Base-by-base conservation (phyloP, 2,329 filamentous ascomycete genomes). In the Setomelanomma holmii region DNA sequence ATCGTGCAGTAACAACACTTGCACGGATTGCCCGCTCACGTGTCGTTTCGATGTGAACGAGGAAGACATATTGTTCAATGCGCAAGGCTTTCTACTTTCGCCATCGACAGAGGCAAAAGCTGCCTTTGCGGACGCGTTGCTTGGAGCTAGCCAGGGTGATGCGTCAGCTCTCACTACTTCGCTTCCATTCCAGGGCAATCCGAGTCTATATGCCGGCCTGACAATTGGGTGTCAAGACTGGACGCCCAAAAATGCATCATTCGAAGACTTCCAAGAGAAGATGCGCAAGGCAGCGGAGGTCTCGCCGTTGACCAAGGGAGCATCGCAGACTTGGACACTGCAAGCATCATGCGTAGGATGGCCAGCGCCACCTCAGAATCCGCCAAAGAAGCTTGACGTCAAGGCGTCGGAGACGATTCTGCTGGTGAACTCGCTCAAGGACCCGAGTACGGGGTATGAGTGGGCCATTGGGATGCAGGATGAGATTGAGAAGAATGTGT, bases 321-420 rank as follows among this genome's bases (percentile, higher is more conserved):
- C 66, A 21, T 64, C 58, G 43, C 73, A 77, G 45, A 69, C 60
- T 34, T 79, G 71, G 62, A 65, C 54, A 20, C 55, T 71, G 38
- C 73, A 76, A 54, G 63, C 69, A 1, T 49, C 61, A 4, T 81
- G 78, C 56, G 63, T 78, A 20, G 74, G 75, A 1, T 80, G 78
- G 77, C 75, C 76, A 0, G 62, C 70, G 4, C 49, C 66, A 1
- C 40, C 71, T 11, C 64, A 60, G 5, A 79, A 79, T 56, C 73
- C 72, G 8, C 73, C 70, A 2, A 60, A 58, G 16, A 59, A 51
- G n/a, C 51, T 73, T 6, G 51, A 68, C 43, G 24, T 68, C 41
- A 43, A 60, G 35, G 58, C 60, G 4, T 40, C 66, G 6, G 53
- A 68, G 4, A 65, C 68, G 14, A 70, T 80, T 24, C 56, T 80